These are phyloP conservation scores for Populus alba DNA, from an alignment of 345 rosid species.

Conservation along the genomic window DNA sequence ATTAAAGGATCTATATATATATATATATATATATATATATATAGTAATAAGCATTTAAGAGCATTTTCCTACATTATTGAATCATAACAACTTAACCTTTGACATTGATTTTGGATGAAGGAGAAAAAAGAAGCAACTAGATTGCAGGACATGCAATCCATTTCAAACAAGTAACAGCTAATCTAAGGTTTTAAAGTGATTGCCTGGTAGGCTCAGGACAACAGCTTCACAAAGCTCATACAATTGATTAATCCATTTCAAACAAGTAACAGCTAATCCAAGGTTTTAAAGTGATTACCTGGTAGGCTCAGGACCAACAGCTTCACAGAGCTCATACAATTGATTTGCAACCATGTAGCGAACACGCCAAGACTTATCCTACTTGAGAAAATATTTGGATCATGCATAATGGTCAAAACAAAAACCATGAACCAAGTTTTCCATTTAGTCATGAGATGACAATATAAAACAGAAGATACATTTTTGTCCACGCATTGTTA, in stretches of 20 bases:
- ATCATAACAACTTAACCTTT: neutral
- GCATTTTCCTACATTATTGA: neutral
- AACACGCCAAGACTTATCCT: constrained; percentile 99
- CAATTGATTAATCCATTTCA: constrained; percentile 48
- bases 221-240: constrained; percentile 97
- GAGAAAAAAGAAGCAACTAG: neutral
- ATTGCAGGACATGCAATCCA: too few species aligned
- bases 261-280: neutral
- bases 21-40: neutral
- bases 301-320: constrained; percentile 91
- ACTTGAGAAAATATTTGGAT: constrained; percentile 14
- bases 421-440: neutral
- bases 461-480: neutral
- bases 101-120: neutral
- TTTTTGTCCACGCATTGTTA: too few species aligned
- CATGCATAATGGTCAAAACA: neutral
- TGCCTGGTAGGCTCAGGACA: constrained; percentile 92
- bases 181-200: constrained; percentile 9
- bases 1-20: constrained; percentile 1
- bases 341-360: constrained; percentile 98
- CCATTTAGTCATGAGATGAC: neutral
- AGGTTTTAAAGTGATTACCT: constrained; percentile 46
- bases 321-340: constrained; percentile 93
- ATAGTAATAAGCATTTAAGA: neutral
- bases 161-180: neutral